Evolutionary conservation across 768 basidiomycete species (phyloP).

Genomic region (Boletus bicolor): DNA sequence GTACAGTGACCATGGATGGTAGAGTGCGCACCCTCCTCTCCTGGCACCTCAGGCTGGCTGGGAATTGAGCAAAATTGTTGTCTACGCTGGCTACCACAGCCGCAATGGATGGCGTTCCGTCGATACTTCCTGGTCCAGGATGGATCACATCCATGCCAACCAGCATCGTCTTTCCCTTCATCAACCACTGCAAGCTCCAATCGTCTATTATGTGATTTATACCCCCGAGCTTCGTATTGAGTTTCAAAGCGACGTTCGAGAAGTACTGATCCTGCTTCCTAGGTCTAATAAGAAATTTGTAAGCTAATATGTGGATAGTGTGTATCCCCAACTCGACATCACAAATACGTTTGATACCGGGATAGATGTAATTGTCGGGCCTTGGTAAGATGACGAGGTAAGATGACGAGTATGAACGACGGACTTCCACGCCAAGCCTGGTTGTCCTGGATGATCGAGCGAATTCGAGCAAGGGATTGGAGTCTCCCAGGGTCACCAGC

Average conservation of each 20-base stretch:
- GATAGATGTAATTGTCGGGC: conserved; percentile 73
- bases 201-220: conserved; percentile 72
- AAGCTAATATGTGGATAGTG: conserved; percentile 68
- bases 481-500: conserved; percentile 35
- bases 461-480: conserved; percentile 39
- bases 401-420: conserved; percentile 65
- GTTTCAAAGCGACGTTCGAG: conserved; percentile 77
- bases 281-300: conserved; percentile 53
- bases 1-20: neutral
- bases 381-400: conserved; percentile 70
- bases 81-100: conserved; percentile 81
- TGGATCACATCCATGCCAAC: conserved; percentile 86
- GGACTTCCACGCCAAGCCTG: conserved; percentile 39
- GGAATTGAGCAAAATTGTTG: conserved; percentile 68
- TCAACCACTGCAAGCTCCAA: conserved; percentile 60
- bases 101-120: conserved; percentile 78
- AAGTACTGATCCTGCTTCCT: conserved; percentile 75
- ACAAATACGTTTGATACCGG: conserved; percentile 74
- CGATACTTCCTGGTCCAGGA: conserved; percentile 61
- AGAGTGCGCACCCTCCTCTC: conserved; percentile 27
- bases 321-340: conserved; percentile 73
- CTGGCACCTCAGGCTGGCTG: conserved; percentile 70
- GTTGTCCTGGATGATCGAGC: conserved; percentile 35
- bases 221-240: conserved; percentile 82
- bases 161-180: conserved; percentile 69